Conservation (phyloP, 345 rosid genomes). For the Luvunga scandens region DNA sequence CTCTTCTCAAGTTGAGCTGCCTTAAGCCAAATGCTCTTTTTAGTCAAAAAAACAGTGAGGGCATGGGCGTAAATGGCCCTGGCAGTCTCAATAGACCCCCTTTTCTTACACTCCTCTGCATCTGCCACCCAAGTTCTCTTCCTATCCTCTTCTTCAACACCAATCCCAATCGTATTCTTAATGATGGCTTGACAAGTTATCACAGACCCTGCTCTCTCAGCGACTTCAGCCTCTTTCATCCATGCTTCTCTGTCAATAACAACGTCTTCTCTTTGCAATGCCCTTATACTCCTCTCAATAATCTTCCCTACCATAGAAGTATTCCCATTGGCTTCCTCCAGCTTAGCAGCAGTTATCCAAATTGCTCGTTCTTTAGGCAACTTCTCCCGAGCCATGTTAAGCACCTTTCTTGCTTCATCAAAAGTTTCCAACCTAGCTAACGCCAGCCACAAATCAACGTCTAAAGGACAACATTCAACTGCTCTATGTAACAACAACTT, state of each 20-base stretch:
- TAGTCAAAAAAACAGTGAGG: constrained; percentile 79
- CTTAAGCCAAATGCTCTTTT: constrained; percentile 93
- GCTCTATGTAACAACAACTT: constrained; percentile 77
- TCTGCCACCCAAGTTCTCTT: constrained; percentile 98
- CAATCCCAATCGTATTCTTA: constrained; percentile 71
- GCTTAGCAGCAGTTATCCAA: constrained; percentile 93
- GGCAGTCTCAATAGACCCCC: constrained; percentile 86
- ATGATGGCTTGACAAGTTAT: constrained; percentile 84
- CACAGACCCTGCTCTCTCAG: constrained; percentile 82
- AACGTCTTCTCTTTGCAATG: constrained; percentile 82
- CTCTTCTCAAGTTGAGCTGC: constrained; percentile 98
- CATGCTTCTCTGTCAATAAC: constrained; percentile 84
- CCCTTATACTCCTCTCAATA: constrained; percentile 87
- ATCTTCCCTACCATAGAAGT: constrained; percentile 72
- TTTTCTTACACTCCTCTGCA: constrained; percentile 95
- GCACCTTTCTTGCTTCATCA: constrained; percentile 69
- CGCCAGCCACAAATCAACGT: constrained; percentile 87
- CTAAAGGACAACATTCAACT: constrained; percentile 94
- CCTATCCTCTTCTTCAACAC: constrained; percentile 96
- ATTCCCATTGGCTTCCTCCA: constrained; percentile 93
- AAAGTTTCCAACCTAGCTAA: constrained; percentile 83
- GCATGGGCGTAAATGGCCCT: constrained; percentile 89
- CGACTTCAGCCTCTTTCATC: constrained; percentile 95
- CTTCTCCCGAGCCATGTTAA: constrained; percentile 69
- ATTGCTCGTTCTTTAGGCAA: constrained; percentile 85